Evolutionary conservation across 257 asterid genomes (phyloP).

Genomic region (Scutellaria baicalensis): DNA sequence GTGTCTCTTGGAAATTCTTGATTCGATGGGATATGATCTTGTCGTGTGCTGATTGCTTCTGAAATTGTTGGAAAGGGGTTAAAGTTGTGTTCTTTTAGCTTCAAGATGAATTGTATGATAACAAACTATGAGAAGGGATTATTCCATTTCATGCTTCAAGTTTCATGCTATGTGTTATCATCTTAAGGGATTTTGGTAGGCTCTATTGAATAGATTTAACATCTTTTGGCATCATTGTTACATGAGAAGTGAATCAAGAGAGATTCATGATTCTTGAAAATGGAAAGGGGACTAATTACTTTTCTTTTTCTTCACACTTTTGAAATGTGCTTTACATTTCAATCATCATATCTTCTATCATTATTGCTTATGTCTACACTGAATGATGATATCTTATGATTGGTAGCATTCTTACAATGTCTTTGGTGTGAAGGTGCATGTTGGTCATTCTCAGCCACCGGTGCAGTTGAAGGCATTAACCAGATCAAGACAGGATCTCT

Average conservation of each 20-base stretch:
- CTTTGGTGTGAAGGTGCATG: slow-evolving; percentile 64
- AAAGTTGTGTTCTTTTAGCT: too few relatives aligned
- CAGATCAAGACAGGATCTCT: slow-evolving; percentile 78
- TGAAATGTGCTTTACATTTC: not conserved
- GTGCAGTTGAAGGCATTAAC: slow-evolving; percentile 91
- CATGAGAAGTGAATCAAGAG: not conserved
- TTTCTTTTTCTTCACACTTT: not conserved
- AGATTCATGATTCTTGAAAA: not conserved
- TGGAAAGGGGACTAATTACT: not conserved
- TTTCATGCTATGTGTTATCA: too few relatives aligned
- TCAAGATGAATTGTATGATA: too few relatives aligned
- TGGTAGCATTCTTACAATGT: not conserved
- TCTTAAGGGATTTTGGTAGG: too few relatives aligned
- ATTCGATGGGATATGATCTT: too few relatives aligned
- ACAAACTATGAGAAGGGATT: too few relatives aligned
- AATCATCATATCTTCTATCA: too few relatives aligned
- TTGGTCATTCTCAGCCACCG: slow-evolving; percentile 97
- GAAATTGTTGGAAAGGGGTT: too few relatives aligned
- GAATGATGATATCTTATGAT: not conserved
- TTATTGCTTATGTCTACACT: not conserved
- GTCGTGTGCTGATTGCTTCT: too few relatives aligned
- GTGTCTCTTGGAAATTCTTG: too few relatives aligned
- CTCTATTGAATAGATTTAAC: not conserved
- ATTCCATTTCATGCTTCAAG: too few relatives aligned
- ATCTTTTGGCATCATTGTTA: not conserved